Conservation (phyloP, 176 grass and related monocot species). For the Pontederia paniculata region DNA sequence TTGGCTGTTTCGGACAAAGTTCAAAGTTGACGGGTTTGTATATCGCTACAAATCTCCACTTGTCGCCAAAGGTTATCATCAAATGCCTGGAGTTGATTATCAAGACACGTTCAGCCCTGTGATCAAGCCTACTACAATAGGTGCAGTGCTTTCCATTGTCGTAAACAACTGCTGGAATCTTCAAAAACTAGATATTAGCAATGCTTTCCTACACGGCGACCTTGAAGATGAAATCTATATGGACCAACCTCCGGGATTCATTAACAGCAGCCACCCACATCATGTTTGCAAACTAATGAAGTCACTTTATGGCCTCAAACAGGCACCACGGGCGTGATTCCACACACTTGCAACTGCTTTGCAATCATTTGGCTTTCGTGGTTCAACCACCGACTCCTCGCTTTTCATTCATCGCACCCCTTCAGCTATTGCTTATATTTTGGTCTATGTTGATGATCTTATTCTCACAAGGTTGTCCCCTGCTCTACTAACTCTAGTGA, state of each 20-base stretch:
- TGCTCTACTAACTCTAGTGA: not conserved
- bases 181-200: not conserved
- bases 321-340: no score
- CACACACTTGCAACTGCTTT: not conserved
- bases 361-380: not conserved
- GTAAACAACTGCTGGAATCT: no score
- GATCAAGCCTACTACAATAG: no score
- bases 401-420: not conserved
- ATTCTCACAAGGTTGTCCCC: not conserved
- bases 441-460: not conserved
- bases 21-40: no score
- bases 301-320: no score
- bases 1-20: no score
- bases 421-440: not conserved
- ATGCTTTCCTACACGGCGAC: not conserved
- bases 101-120: no score
- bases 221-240: not conserved
- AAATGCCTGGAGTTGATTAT: no score
- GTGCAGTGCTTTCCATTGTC: no score
- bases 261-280: not conserved
- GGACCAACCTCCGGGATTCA: not conserved
- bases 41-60: no score
- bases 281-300: not conserved
- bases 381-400: not conserved
- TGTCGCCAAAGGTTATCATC: no score